Evolutionary conservation across 164 flowering plant species (phyloP).

Genomic region (Taxillus chinensis): DNA sequence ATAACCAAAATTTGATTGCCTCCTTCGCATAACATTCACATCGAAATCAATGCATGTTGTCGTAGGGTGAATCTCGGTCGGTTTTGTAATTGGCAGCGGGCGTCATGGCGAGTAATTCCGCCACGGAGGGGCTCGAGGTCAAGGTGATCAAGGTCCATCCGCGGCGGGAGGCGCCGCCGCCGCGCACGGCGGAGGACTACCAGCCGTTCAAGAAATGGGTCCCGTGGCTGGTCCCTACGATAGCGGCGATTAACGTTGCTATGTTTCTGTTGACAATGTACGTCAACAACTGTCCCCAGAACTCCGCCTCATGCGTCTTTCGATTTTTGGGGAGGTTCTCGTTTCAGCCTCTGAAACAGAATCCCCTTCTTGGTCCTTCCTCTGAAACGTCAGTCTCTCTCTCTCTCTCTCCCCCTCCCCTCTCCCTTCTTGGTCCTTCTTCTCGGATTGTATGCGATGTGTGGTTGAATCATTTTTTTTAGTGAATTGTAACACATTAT

Average conservation of each 20-base stretch:
- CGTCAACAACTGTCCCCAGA: slow-evolving; percentile 35
- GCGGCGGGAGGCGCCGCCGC: slow-evolving; percentile 7
- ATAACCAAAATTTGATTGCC: too few relatives aligned
- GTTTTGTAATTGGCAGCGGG: too few relatives aligned
- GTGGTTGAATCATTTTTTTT: too few relatives aligned
- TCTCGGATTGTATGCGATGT: too few relatives aligned
- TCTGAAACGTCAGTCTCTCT: slow-evolving; percentile 18
- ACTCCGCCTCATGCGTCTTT: slow-evolving; percentile 11
- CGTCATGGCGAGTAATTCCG: neutral
- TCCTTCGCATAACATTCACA: too few relatives aligned
- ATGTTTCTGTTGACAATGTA: slow-evolving; percentile 30
- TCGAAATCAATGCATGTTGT: too few relatives aligned
- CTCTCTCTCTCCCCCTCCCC: neutral
- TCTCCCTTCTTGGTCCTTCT: too few relatives aligned
- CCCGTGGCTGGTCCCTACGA: slow-evolving; percentile 34
- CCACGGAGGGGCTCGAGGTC: neutral
- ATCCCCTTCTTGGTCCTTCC: slow-evolving; percentile 43
- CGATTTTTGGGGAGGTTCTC: slow-evolving; percentile 29
- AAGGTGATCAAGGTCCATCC: neutral
- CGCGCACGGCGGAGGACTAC: neutral
- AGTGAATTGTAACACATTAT: too few relatives aligned
- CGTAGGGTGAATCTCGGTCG: too few relatives aligned
- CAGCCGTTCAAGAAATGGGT: slow-evolving; percentile 10
- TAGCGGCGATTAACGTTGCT: slow-evolving; percentile 18
- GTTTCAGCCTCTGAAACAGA: slow-evolving; percentile 31